phyloP scores from a whole-genome alignment of 768 basidiomycete species.

The Russula abietina region DNA sequence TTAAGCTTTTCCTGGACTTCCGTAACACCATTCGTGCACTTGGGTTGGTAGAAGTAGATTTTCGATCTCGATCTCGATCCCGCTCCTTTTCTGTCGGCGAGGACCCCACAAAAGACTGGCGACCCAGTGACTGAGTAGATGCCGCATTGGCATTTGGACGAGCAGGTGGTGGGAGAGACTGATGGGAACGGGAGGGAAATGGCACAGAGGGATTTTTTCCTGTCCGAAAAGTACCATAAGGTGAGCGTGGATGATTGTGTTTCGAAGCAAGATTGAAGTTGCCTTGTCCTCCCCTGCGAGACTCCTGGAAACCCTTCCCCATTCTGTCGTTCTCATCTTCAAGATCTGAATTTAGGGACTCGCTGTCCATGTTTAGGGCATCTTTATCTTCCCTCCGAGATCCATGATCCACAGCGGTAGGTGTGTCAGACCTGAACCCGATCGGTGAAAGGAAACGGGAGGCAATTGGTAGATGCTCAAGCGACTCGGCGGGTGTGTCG shows the following conservation, averaged over 20 bases:
- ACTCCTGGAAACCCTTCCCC: conserved; percentile 38
- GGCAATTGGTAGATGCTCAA: conserved; percentile 80
- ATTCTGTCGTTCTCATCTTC: conserved; percentile 59
- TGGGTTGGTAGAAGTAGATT: conserved; percentile 36
- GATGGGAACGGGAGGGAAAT: conserved; percentile 76
- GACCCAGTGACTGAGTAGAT: conserved; percentile 72
- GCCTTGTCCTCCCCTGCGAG: conserved; percentile 29
- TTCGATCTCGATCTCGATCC: conserved; percentile 32
- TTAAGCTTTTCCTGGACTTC: conserved; percentile 62
- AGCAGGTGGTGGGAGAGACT: conserved; percentile 64
- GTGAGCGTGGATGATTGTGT: conserved; percentile 69
- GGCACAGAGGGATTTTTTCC: conserved; percentile 50
- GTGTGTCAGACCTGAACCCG: conserved; percentile 43
- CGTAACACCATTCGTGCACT: conserved; percentile 46
- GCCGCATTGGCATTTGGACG: conserved; percentile 46
- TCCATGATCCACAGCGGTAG: conserved; percentile 30
- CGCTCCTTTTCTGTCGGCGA: conserved; percentile 36
- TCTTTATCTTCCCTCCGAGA: conserved; percentile 41
- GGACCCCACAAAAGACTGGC: conserved; percentile 53
- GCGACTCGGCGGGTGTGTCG: conserved; percentile 63
- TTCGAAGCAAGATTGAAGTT: conserved; percentile 37
- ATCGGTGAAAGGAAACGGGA: conserved; percentile 81
- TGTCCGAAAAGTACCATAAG: conserved; percentile 52
- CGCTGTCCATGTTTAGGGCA: conserved; percentile 62
- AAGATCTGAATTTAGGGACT: conserved; percentile 62